Evolutionary conservation across 208 protist species (phyloP).

Genomic region (Crithidia bombi): DNA sequence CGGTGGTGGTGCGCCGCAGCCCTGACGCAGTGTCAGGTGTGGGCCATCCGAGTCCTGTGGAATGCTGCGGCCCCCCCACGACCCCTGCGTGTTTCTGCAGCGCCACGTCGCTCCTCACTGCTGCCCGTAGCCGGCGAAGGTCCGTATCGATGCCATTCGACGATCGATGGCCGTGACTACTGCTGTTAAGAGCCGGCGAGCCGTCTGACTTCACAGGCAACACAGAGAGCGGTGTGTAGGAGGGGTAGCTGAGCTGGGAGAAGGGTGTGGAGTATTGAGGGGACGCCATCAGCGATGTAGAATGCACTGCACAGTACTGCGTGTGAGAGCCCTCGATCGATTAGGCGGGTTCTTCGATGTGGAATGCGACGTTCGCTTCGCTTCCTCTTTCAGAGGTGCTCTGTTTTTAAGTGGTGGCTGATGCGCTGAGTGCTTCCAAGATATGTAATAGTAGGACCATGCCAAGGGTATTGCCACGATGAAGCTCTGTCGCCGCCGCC

Average conservation of each 20-base stretch:
- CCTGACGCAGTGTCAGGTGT: conserved; percentile 3
- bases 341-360: no score
- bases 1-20: background rate
- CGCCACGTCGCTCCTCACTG: conserved; percentile 19
- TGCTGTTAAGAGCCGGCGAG: conserved; percentile 2
- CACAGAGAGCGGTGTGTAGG: conserved; percentile 40
- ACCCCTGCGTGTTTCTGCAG: background rate
- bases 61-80: background rate
- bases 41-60: background rate
- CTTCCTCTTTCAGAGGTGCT: no score
- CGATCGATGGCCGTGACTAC: background rate
- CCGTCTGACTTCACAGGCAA: conserved; percentile 25
- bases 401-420: no score
- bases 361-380: no score
- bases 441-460: no score
- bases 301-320: no score
- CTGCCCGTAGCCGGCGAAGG: conserved; percentile 14
- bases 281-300: conserved; percentile 18
- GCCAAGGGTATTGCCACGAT: no score
- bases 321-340: no score
- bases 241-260: conserved; percentile 41
- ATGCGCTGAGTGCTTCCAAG: no score
- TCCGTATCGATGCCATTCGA: conserved; percentile 5
- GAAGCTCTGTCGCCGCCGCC: no score
- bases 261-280: conserved; percentile 44